Conservation (phyloP, 306 rosid genomes). For the Datisca glomerata region DNA sequence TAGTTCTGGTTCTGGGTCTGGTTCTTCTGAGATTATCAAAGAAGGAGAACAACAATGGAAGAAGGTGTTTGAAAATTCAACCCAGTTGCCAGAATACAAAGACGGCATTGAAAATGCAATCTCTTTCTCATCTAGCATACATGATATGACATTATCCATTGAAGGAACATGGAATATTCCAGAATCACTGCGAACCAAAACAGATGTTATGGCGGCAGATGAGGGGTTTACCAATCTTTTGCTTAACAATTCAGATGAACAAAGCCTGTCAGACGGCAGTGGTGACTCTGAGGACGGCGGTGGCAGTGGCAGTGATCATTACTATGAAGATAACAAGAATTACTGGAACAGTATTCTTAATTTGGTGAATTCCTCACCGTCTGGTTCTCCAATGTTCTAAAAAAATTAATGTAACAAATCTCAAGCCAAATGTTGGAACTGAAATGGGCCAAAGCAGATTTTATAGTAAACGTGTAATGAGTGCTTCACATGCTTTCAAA, state of each 20-base stretch:
- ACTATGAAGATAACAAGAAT: conserved; percentile 75
- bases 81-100: conserved; percentile 23
- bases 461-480: no score
- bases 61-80: conserved; percentile 29
- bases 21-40: conserved; percentile 38
- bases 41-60: conserved; percentile 63
- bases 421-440: no score
- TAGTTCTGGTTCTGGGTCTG: conserved; percentile 35
- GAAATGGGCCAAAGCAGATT: no score
- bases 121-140: conserved; percentile 31
- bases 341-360: conserved; percentile 93
- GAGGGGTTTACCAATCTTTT: conserved; percentile 89
- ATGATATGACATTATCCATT: conserved; percentile 44
- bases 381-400: conserved; percentile 72
- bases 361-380: conserved; percentile 83
- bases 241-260: conserved; percentile 58
- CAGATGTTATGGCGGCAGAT: conserved; percentile 26
- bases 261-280: conserved; percentile 48
- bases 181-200: conserved; percentile 22
- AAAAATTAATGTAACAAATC: neutral
- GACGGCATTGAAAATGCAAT: conserved; percentile 33
- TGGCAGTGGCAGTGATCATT: conserved; percentile 26
- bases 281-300: conserved; percentile 38
- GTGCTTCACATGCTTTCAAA: no score
- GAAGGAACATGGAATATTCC: conserved; percentile 39